Base-by-base conservation (phyloP, 176 grass and related monocot species). In the Phragmites australis region DNA sequence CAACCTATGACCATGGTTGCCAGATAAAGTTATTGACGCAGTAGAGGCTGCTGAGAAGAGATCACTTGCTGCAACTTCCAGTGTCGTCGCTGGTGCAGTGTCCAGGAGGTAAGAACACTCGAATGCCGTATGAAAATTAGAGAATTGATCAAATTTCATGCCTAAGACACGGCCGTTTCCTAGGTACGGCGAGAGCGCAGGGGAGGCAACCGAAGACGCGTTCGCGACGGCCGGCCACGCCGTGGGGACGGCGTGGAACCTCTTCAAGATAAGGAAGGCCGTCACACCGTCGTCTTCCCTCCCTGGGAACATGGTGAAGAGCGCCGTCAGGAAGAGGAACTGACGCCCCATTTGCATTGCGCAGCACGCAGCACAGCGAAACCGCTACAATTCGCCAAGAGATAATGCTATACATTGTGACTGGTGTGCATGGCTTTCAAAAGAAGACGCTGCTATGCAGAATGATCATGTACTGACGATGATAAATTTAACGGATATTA, bases 251-350 rank as follows among this genome's bases (percentile, higher is more conserved):
- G 96, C 96, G 4, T 98, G 92, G 92, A 98, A 98, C 88, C 19
- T 94, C 27, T 98, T 94, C 88, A 94, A 93, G 83, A 89, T 98
- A 57, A 77, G 92, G 47, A 94, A 98, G 89, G 92, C 92, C 52
- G 72, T 94, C 63, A 89, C 59, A 0, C 96, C 96, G 3, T 93
- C 90, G 57, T 76, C 78, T 5, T 94, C 92, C 4, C 45, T 84
- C 30, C 86, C 93, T 0, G 89, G 90, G 4, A 69, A 68, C 23
- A 76, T 94, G 70, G 46, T 94, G 27, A 97, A 87, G 75, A 92
- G 53, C 68, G 91, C 91, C 10, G 85, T 97, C 32, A 91, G 62
- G 82, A 97, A 88, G 42, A 90, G 88, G 48, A 91, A 64, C 39
- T 88, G 49, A 91, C n/a, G 37, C 34, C 23, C 15, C 30, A 9